Evolutionary conservation across 192 early-diverging fungal genomes (phyloP), one percentile per base, ranked within the genome.

Genomic region (Coemansia sp.): DNA sequence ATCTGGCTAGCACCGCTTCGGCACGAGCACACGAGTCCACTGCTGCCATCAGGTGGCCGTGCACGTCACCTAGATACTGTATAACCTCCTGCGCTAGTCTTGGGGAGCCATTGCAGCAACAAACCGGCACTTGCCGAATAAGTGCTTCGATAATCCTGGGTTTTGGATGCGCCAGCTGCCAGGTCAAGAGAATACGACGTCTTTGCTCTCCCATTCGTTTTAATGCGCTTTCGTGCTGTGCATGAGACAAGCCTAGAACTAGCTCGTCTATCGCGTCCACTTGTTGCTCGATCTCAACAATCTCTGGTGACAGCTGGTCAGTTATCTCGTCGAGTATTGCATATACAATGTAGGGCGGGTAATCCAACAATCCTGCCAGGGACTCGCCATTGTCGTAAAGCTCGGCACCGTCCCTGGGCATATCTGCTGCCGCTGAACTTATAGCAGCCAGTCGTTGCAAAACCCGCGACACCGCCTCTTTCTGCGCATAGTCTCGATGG

Each of bases 221-320:
- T 38, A 94, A 74, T 88, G 91, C 91, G 61, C 89, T 86, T 1
- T 86, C 86, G 20, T 91, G 88, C 72, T 97, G 94, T 5, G 89
- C 89, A 75, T 97, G 94, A 48, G 94, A 88, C 20, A 95, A 82
- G 29, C 96, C 87, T 24, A 99, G 81, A 4, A 99, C 96, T 2
- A 96, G 77, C 61, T 97, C 94, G 71, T 99, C 96, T 66, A 99
- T 95, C 0, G 91, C 89, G 65, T 97, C 94, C 4, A 99, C 97
- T 71, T 96, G 93, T 22, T 89, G 86, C 78, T 99, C 97, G 70
- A 99, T 92, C 20, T 87, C 84, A 22, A 86, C 74, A 27, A 99
- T 88, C 11, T 92, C 78, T 20, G 96, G 94, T 60, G 90, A 89
- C 71, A 98, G 92, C 12, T 88, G 87, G 74, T 98, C 94, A 0